Percentiles rank a stretch among this genome's conserved stretches.
These are phyloP conservation scores for Wickerhamiella lipophila DNA, from an alignment of 805 yeast species.

Conservation along the genomic window DNA sequence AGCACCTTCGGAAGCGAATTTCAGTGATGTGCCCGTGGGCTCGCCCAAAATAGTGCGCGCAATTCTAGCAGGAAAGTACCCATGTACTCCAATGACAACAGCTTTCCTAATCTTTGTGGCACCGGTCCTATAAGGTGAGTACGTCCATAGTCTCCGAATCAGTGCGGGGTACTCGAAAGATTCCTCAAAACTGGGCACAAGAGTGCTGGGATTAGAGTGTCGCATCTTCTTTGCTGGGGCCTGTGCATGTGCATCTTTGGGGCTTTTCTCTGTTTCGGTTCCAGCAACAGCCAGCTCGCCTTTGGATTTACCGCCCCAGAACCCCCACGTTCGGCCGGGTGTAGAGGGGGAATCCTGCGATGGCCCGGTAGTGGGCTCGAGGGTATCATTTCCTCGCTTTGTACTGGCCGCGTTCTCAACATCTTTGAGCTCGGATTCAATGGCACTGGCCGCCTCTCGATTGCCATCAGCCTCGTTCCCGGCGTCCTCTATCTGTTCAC, in stretches of 20 bases:
- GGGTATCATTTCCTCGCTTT: too few species aligned
- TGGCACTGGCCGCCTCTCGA: neutral
- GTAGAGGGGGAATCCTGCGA: neutral
- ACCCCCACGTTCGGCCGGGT: slow-evolving; percentile 26
- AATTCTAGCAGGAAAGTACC: slow-evolving; percentile 83
- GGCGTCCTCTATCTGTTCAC: neutral
- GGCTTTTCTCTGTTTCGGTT: slow-evolving; percentile 23
- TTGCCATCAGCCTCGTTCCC: neutral
- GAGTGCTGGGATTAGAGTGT: slow-evolving; percentile 20
- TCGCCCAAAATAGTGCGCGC: slow-evolving; percentile 81
- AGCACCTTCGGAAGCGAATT: slow-evolving; percentile 86
- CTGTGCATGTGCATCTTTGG: slow-evolving; percentile 20
- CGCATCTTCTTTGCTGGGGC: slow-evolving; percentile 9
- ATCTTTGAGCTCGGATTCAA: neutral
- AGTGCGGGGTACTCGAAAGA: slow-evolving; percentile 22
- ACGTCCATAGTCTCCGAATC: slow-evolving; percentile 15
- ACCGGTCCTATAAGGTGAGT: slow-evolving; percentile 19
- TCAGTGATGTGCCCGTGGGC: slow-evolving; percentile 90
- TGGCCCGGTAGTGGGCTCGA: neutral
- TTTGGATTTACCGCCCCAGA: slow-evolving; percentile 24
- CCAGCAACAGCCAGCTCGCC: slow-evolving; percentile 26
- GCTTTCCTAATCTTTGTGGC: slow-evolving; percentile 38
- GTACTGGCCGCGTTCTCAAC: too few species aligned
- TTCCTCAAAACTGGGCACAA: slow-evolving; percentile 22
- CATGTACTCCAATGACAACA: slow-evolving; percentile 86